phyloP scores from a whole-genome alignment of 176 grass and related monocot genomes.

The Aegilops sharonensis region DNA sequence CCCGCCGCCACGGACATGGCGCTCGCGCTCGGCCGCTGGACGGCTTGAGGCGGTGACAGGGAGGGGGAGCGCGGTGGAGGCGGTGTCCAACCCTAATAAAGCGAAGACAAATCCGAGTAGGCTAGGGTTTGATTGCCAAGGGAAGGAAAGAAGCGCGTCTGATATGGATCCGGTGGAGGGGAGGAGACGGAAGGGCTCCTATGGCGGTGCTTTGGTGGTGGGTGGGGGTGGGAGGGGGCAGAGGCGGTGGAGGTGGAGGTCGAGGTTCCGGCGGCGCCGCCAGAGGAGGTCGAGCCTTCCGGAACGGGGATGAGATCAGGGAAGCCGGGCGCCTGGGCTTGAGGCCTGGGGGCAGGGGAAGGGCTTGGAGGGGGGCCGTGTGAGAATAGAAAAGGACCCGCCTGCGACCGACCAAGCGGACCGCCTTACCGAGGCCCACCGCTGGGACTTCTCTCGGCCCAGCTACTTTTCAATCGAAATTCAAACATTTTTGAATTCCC shows the following conservation, averaged over 20 bases:
- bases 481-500: too few relatives aligned
- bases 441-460: too few relatives aligned
- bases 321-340: background rate
- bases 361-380: background rate
- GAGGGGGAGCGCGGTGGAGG: background rate
- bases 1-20: slow-evolving; percentile 76
- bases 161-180: background rate
- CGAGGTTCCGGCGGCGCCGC: background rate
- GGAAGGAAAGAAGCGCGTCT: background rate
- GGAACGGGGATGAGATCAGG: background rate
- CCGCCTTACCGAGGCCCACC: too few relatives aligned
- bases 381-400: background rate
- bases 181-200: background rate
- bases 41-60: too few relatives aligned
- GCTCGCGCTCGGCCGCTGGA: background rate
- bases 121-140: background rate
- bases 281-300: background rate
- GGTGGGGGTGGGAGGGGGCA: background rate
- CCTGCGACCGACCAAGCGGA: too few relatives aligned
- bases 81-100: background rate
- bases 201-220: background rate
- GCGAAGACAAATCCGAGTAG: background rate
- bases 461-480: too few relatives aligned
- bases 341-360: too few relatives aligned
- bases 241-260: background rate